A percentile compares a stretch with the other conserved stretches of the same genome.
Conservation (phyloP, 2,329 filamentous ascomycete species). For the Pyrenochaeta sp. region DNA sequence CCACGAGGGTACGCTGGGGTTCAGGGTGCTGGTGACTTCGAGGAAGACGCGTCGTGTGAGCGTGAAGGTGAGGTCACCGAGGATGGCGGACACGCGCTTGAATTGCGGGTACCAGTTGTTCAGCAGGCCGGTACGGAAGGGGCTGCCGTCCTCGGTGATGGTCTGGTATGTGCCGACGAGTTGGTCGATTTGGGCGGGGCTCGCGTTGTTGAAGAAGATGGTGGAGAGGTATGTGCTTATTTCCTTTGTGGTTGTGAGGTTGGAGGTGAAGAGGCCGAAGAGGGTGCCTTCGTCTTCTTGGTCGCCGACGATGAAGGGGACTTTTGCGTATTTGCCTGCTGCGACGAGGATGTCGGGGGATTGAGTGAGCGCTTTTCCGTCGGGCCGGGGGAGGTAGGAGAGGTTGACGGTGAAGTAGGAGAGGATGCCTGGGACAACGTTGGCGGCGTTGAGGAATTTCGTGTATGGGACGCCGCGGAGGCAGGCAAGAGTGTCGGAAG, state of each 20-base stretch:
- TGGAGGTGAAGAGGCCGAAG: constrained; percentile 73
- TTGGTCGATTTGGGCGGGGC: constrained; percentile 57
- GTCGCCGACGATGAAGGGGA: constrained; percentile 73
- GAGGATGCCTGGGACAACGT: constrained; percentile 73
- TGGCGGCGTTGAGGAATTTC: constrained; percentile 67
- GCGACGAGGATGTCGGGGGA: constrained; percentile 67
- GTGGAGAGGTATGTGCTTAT: constrained; percentile 69
- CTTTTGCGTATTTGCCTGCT: constrained; percentile 63
- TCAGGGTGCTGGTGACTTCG: constrained; percentile 50
- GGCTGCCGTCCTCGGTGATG: constrained; percentile 67
- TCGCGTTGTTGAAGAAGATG: constrained; percentile 67
- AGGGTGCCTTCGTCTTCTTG: constrained; percentile 84
- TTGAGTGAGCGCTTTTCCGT: constrained; percentile 67
- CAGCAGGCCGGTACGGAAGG: constrained; percentile 72
- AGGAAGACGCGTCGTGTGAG: constrained; percentile 73
- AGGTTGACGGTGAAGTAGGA: constrained; percentile 73
- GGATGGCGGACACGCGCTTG: constrained; percentile 77
- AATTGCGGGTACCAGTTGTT: constrained; percentile 79
- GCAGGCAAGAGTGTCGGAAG: constrained; percentile 56
- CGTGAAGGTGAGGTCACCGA: constrained; percentile 79
- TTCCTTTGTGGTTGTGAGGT: constrained; percentile 68
- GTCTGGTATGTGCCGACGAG: constrained; percentile 70
- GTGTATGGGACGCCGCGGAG: constrained; percentile 57
- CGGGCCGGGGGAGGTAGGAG: constrained; percentile 77
- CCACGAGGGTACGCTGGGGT: constrained; percentile 71